Evolutionary conservation across 495 filamentous ascomycete species (phyloP), one percentile per base, ranked within the genome.

Genomic region (Pseudotulostoma volvatum): DNA sequence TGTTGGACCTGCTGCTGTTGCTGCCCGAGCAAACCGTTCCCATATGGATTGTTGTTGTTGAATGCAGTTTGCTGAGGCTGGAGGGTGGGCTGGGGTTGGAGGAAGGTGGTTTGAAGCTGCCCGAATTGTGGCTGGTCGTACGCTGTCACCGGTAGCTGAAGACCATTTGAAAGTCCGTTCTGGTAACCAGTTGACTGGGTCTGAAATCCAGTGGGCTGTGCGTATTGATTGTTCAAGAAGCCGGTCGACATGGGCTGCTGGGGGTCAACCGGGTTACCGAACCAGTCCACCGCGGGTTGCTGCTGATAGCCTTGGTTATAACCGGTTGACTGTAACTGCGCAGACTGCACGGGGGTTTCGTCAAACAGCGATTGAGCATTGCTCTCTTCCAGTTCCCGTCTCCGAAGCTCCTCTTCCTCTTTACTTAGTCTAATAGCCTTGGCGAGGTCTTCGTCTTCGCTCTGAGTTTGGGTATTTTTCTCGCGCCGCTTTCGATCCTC

Each of bases 261-360:
- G 47, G 73, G 67, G 48, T 73, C 70, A 42, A 95, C 77, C 11
- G 84, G 84, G 59, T 99, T 99, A 18, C 88, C 92, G 42, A 84
- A 86, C 76, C 87, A 95, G 56, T 99, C 92, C 18, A 99, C 92
- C 7, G 83, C 81, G 40, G 74, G 74, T 49, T 93, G 87, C 58
- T 99, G 92, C 60, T 94, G 84, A 51, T 96, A 99, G 31, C 88
- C 85, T 59, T 93, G 87, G 56, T 95, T 95, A 63, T 79, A 85
- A 2, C 81, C 81, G 5, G 86, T 93, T 19, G 74, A 74, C 62
- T 93, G 85, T 33, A 81, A 70, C 42, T 75, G 75, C 20, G 69
- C 56, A 5, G 23, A 11, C 44, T 71, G 68, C 4, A 68, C 54
- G 11, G 81, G 77, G 15, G 76, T 73, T 50, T 90, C 82, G 48